Base-by-base conservation (phyloP, 768 basidiomycete species). In the Mycena olivaceomarginata region DNA sequence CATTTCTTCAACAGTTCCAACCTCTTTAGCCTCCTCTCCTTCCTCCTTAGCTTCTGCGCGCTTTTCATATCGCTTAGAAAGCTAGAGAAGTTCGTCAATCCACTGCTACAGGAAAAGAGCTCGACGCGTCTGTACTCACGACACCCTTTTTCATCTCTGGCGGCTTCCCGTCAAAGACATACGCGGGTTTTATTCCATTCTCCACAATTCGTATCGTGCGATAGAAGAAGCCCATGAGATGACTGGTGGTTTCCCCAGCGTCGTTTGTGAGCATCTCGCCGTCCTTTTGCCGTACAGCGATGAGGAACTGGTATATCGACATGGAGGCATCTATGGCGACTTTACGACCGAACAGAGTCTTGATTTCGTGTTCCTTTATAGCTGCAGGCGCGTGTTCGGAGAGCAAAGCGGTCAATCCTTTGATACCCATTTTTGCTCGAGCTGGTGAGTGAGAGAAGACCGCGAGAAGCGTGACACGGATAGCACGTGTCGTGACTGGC, bases 161-260 rank as follows among this genome's bases (percentile, higher is more conserved):
- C 2, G 98, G 98, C 85, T 98, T 98, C 25, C 98, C 98, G 85
- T 99, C 98, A 80, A 99, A 99, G 45, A 99, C 97, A 85, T 99
- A 99, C 45, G 95, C 95, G 0, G 98, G 98, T 82, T 99, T 99
- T 83, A 99, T 97, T 5, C 98, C 98, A 79, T 99, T 98, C 86
- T 99, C 98, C 20, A 98, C 98, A 84, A 99, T 99, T 31, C 98
- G 92, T 75, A 99, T 96, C 0, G 98, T 99, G 51, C 98, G 92
- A 82, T 99, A 99, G 88, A 99, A 99, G 85, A 99, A 95, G 0
- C 98, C 98, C 97, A 99, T 99, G 13, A 99, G 89, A 86, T 99
- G 98, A 87, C 97, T 98, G 2, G 98, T 99, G 5, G 97, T 98
- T 83, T 99, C 98, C 20, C 98, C 98, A 0, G 94, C 93, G n/a